Base-by-base conservation (phyloP, 805 yeast species). In the Zygoascus flipseniorum region DNA sequence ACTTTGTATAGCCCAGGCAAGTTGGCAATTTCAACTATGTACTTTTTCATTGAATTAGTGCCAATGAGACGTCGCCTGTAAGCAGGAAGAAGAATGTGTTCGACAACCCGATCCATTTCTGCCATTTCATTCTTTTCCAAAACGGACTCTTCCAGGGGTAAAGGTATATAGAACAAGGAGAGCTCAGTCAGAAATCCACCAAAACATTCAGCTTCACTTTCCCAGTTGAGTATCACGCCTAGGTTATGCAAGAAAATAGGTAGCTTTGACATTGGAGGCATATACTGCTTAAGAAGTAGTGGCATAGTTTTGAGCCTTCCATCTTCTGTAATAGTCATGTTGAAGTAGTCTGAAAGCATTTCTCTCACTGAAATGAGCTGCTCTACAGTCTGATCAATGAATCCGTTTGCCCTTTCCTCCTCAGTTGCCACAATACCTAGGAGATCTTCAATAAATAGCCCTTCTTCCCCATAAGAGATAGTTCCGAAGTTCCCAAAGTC, bases 1-100 rank as follows among this genome's bases (percentile, higher is more conserved):
- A 95, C 95, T 62, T 76, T 80, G 68, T 93, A 93, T 53, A 93
- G 72, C 0, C 96, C 96, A 1, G 98, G 98, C 31, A 93, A 68
- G 64, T 84, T 89, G 0, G 99, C 97, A 41, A 93, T 80, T 66
- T 92, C 96, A 5, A 87, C 77, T 3, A 89, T 80, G 53, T 80
- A 83, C 13, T 72, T 63, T 4, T 68, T 58, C 39, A 89, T 60
- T 2, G 62, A 63, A 13, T 72, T 72, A 0, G 95, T 79, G 0
- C 90, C 95, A 13, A 89, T 64, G 28, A 89, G 78, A 47, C 81
- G 69, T 55, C 73, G 73, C 58, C 83, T 82, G 6, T 88, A 64
- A 20, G 78, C 68, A 0, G 95, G 95, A 57, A 89, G 83, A 1
- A 90, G 59, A 0, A 72, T 64, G 57, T 78, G 73, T 56, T 85